Conservation (phyloP, 352 stramenopile species). For the Blastocystis sp. region DNA sequence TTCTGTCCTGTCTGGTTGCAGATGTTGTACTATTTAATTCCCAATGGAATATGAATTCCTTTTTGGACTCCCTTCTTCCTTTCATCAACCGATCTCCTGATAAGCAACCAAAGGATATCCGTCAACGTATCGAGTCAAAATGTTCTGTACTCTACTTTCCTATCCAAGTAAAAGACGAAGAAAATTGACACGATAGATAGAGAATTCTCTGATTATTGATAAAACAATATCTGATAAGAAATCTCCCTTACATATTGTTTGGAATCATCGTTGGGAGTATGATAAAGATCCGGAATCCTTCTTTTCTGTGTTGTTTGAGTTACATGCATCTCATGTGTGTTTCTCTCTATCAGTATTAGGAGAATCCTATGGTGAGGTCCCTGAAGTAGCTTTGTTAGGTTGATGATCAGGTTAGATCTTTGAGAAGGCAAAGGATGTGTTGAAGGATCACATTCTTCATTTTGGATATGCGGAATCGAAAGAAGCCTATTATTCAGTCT, state of each 20-base stretch:
- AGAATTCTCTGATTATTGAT: not conserved
- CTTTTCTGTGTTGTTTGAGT: conserved; percentile 68
- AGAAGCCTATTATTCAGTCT: conserved; percentile 66
- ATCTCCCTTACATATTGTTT: conserved; percentile 66
- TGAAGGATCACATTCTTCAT: conserved; percentile 65
- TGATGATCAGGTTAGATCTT: conserved; percentile 62
- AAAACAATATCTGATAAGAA: not conserved
- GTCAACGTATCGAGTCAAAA: conserved; percentile 64
- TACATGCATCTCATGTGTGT: conserved; percentile 51
- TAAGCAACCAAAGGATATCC: conserved; percentile 64
- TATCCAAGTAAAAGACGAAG: conserved; percentile 51
- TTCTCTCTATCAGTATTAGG: conserved; percentile 69
- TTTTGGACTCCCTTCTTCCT: conserved; percentile 35
- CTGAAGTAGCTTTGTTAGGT: not conserved
- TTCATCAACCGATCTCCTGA: conserved; percentile 71
- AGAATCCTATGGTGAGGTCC: conserved; percentile 66
- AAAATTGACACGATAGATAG: not conserved
- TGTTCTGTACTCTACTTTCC: conserved; percentile 68
- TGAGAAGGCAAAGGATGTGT: conserved; percentile 64
- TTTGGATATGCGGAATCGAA: conserved; percentile 67
- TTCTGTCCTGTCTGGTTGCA: conserved; percentile 68
- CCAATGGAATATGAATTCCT: conserved; percentile 66
- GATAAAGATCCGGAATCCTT: conserved; percentile 71
- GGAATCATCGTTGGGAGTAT: conserved; percentile 71
- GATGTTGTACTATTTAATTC: conserved; percentile 71